A percentile compares a stretch with the other conserved stretches of the same genome.
Evolutionary conservation across 2,329 filamentous ascomycete genomes (phyloP).

Genomic region (Leptosphaerulina australis): DNA sequence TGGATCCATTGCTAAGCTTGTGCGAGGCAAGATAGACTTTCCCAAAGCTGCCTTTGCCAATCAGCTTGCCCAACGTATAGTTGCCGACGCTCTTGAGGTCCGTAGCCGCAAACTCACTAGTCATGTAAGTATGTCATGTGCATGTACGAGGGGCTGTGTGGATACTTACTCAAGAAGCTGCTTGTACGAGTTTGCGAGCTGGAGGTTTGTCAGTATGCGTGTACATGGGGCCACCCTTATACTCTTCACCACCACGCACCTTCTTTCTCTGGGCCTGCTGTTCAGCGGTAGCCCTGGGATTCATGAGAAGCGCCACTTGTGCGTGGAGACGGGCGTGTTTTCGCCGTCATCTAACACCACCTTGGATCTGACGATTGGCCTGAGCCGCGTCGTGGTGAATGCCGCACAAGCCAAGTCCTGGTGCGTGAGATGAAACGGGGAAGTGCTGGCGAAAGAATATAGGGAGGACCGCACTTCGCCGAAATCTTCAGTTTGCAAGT

Average conservation of each 20-base stretch:
- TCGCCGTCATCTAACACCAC: conserved; percentile 45
- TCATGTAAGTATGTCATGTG: conserved; percentile 12
- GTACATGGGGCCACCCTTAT: background rate
- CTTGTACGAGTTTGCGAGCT: conserved; percentile 97
- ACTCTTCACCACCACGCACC: conserved; percentile 46
- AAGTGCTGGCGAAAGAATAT: conserved; percentile 5
- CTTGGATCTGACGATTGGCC: conserved; percentile 24
- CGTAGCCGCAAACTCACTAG: conserved; percentile 89
- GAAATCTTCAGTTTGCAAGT: background rate
- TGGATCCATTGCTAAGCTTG: conserved; percentile 98
- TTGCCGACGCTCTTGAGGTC: conserved; percentile 93
- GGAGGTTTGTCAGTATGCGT: conserved; percentile 19
- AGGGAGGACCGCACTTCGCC: background rate
- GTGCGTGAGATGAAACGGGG: conserved; percentile 14
- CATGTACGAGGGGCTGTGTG: background rate
- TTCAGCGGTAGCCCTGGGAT: conserved; percentile 61
- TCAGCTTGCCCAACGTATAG: conserved; percentile 87
- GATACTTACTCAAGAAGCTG: conserved; percentile 84
- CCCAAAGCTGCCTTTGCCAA: conserved; percentile 97
- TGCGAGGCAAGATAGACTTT: conserved; percentile 96
- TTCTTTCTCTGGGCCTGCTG: conserved; percentile 65
- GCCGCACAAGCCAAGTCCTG: conserved; percentile 35
- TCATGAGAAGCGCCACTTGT: conserved; percentile 49
- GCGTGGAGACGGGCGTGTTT: conserved; percentile 29
- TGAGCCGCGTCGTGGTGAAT: conserved; percentile 32